phyloP scores from a whole-genome alignment of 495 filamentous ascomycete genomes.

The Lasiosphaeria miniovina region DNA sequence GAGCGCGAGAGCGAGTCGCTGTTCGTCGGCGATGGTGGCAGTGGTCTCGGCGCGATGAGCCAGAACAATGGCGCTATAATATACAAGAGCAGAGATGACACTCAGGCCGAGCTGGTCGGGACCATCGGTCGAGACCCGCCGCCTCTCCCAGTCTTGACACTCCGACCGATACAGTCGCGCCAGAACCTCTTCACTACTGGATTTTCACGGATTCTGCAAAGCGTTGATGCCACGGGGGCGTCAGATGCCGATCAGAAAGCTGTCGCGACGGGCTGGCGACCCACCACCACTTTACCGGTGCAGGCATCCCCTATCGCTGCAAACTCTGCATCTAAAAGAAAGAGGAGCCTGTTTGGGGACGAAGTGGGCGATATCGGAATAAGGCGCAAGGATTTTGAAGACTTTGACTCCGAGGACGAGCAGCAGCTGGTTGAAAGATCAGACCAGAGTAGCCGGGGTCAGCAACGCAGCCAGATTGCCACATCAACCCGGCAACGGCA shows the following conservation, averaged over 20 bases:
- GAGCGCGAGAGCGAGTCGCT: conserved; percentile 47
- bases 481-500: too few relatives aligned
- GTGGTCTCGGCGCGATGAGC: too few relatives aligned
- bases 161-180: not conserved
- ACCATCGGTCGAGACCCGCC: conserved; percentile 1
- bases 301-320: not conserved
- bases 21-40: not conserved
- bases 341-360: conserved; percentile 12
- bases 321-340: conserved; percentile 7
- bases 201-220: not conserved
- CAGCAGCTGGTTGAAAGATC: too few relatives aligned
- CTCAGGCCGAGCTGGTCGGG: not conserved
- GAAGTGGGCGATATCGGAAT: conserved; percentile 3
- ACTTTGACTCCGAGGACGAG: not conserved
- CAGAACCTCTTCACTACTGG: not conserved
- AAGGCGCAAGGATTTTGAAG: not conserved
- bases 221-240: not conserved
- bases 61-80: not conserved
- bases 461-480: too few relatives aligned
- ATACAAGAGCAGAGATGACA: too few relatives aligned
- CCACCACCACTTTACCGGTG: not conserved
- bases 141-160: conserved; percentile 1
- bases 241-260: too few relatives aligned
- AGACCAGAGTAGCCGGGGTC: too few relatives aligned
- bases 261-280: too few relatives aligned